Evolutionary conservation across 2,329 filamentous ascomycete species (phyloP), one percentile per base, ranked within the genome.

Genomic region (Raffaelea deltoideospora): DNA sequence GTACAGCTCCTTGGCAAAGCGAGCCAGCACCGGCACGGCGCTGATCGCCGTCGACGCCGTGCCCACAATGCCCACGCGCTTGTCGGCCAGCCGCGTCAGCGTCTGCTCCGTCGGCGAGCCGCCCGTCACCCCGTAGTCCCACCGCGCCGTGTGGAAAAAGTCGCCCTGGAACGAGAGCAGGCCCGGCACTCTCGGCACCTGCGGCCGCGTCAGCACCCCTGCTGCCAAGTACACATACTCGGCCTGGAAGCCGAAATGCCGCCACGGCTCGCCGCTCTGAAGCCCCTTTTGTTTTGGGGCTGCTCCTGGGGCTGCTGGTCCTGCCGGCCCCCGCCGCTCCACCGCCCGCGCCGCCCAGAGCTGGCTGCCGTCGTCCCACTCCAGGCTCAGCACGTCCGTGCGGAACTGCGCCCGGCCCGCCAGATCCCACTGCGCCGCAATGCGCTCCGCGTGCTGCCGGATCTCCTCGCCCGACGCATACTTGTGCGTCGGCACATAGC

Each of bases 91-190:
- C 11, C 64, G 63, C 1, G 59, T 55, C 11, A 63, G 52, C 4
- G 53, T 50, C 2, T 61, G 54, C 17, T 62, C 51, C 3, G 53
- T 46, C 0, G 52, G 50, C 2, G 53, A 54, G 3, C 63, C 63
- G 0, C 64, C 60, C 13, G 40, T 32, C n/a, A 33, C 19, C 9
- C 17, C 8, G 8, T 64, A 56, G 10, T 70, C 58, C 72, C 72
- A 76, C 49, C 68, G 68, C 1, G 68, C 70, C 0, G 69, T 67
- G 48, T 77, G 72, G 44, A 72, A 63, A 13, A 75, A 63, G 17
- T 60, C 50, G 15, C 76, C 76, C 34, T 70, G 60, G 59, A 76
- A 79, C 17, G 59, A 63, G 14, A 70, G 60, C 41, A 76, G 60
- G 10, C 72, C 72, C 11, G 63, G 61, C 39, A 33, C 42, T 60